Percentiles rank a stretch among this genome's conserved stretches.
These are phyloP conservation scores for Exidia glandulosa DNA, from an alignment of 768 basidiomycete genomes.

Conservation along the genomic window DNA sequence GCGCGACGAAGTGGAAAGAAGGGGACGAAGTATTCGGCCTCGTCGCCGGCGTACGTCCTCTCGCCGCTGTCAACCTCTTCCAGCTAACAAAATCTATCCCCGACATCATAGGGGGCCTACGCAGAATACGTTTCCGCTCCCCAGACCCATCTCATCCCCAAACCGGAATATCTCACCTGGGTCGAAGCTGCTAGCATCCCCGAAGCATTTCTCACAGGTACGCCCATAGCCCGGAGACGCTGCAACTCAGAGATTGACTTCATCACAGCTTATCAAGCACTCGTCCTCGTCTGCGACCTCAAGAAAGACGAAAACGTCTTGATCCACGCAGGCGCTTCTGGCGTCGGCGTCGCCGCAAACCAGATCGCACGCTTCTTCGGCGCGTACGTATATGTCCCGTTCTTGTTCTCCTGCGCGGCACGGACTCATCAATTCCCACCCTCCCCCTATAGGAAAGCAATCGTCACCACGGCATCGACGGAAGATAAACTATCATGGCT, in stretches of 20 bases:
- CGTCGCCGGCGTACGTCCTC: slow-evolving; percentile 20
- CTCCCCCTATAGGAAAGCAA: slow-evolving; percentile 44
- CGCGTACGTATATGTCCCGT: slow-evolving; percentile 52
- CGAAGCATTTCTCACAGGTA: slow-evolving; percentile 84
- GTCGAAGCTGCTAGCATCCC: slow-evolving; percentile 78
- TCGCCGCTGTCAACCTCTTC: neutral
- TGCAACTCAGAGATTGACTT: neutral
- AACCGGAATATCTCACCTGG: slow-evolving; percentile 70
- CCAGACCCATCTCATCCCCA: slow-evolving; percentile 56
- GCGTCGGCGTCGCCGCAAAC: slow-evolving; percentile 80
- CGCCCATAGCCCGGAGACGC: slow-evolving; percentile 35
- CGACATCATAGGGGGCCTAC: slow-evolving; percentile 64
- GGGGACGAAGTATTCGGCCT: slow-evolving; percentile 31
- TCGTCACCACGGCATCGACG: slow-evolving; percentile 80
- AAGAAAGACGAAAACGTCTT: slow-evolving; percentile 65
- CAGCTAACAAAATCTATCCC: neutral
- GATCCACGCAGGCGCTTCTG: slow-evolving; percentile 84
- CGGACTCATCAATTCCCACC: slow-evolving; percentile 1
- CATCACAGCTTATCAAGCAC: slow-evolving; percentile 51
- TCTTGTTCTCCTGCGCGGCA: slow-evolving; percentile 1
- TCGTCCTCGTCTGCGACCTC: slow-evolving; percentile 57
- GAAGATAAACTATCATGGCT: slow-evolving; percentile 74
- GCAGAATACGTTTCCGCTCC: slow-evolving; percentile 72
- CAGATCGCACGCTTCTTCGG: slow-evolving; percentile 69
- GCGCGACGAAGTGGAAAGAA: slow-evolving; percentile 14